A percentile compares a stretch with the other conserved stretches of the same genome.
Conservation (phyloP, 192 early-diverging fungal species). For the Fimicolochytrium jonesii region DNA sequence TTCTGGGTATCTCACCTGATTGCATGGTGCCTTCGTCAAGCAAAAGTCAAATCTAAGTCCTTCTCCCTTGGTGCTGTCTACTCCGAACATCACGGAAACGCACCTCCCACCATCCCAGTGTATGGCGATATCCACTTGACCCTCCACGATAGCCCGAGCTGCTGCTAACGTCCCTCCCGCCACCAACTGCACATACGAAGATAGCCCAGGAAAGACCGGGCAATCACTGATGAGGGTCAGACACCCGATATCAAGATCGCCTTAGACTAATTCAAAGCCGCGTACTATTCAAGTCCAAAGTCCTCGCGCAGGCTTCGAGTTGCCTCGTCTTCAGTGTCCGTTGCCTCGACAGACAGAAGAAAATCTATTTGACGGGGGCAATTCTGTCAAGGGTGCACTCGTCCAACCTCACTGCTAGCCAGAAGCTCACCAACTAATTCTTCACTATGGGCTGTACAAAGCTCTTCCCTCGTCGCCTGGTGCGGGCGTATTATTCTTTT, state of each 20-base stretch:
- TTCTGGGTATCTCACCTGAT: no score
- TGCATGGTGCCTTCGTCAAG: conserved; percentile 6
- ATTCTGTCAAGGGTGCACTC: no score
- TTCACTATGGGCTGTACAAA: conserved; percentile 23
- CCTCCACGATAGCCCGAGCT: conserved; percentile 58
- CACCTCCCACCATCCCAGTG: conserved; percentile 91
- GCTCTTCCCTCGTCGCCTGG: conserved; percentile 10
- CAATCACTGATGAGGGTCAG: conserved; percentile 24
- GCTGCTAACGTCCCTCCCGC: conserved; percentile 40
- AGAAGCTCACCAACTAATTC: not conserved
- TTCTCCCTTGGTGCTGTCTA: no score
- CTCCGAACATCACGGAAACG: no score
- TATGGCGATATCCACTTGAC: conserved; percentile 66
- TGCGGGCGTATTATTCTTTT: conserved; percentile 18
- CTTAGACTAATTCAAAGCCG: not conserved
- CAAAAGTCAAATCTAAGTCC: no score
- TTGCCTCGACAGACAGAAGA: conserved; percentile 10
- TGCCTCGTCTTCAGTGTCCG: conserved; percentile 9
- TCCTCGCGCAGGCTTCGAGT: conserved; percentile 21
- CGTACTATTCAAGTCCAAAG: conserved; percentile 30
- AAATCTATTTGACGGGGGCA: conserved; percentile 7
- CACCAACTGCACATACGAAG: conserved; percentile 10
- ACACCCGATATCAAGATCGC: not conserved
- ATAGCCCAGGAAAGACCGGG: conserved; percentile 24
- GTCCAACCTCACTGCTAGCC: not conserved